Base-by-base conservation (phyloP, 2,329 filamentous ascomycete species). In the Capronia epimyces region DNA sequence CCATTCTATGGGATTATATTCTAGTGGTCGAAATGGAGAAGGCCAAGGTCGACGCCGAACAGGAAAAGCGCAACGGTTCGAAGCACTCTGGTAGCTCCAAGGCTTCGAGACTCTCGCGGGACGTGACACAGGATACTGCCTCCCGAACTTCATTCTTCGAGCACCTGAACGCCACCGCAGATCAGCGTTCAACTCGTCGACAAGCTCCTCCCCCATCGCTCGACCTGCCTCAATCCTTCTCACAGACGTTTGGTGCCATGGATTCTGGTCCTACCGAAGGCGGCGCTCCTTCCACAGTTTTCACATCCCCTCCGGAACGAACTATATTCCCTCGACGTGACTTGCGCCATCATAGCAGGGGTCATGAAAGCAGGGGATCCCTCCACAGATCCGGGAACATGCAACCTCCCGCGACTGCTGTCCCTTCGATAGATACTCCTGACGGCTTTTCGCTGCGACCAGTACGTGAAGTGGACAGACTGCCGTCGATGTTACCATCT, bases 1-100 rank as follows among this genome's bases (percentile, higher is more conserved):
- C 93, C 42, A 95, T 98, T 47, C 82, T 98, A 54, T 89, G 96
- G 72, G 97, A 97, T 71, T 98, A 98, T 71, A 91, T 96, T 73
- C 89, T 94, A 66, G 89, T 96, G 53, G 84, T 96, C 59, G 91
- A 97, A 63, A 91, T 89, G 69, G 88, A 87, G 66, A 85, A 88
- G 56, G 88, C 93, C 66, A 87, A 88, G 71, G 84, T 84, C 24
- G 89, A 95, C 65, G 79, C 82, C 48, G 93, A 94, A 64, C 77
- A 82, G 61, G 74, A 78, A 39, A 61, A 63, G 27, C 67, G 70
- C 24, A 62, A 71, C 36, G 67, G 65, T 49, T 55, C 64, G 9
- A 60, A 58, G 43, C 53, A 52, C 27, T 50, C 48, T 27, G 64
- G 65, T 50, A 65, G 66, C 47, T 62, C 65, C 60, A 60, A 62